Percentiles rank a stretch among this genome's conserved stretches.
Conservation (phyloP, 1,284 basidiomycete genomes). For the Moesziomyces parantarcticus region DNA sequence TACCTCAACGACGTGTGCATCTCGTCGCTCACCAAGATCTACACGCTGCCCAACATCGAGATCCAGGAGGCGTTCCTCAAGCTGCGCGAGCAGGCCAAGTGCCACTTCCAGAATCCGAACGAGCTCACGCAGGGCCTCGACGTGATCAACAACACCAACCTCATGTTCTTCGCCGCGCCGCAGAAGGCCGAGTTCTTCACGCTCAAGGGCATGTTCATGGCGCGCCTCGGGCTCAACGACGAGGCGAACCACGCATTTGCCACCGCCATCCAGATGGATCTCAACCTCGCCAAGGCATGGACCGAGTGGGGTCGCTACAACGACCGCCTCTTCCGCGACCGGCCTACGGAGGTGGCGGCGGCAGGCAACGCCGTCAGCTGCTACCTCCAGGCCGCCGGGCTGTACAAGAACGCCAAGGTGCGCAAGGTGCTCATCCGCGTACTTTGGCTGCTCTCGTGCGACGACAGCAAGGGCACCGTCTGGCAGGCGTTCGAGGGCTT, state of each 20-base stretch:
- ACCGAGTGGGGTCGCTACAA: constrained; percentile 97
- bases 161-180: constrained; percentile 93
- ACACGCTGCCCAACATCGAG: constrained; percentile 98
- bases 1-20: constrained; percentile 96
- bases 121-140: constrained; percentile 94
- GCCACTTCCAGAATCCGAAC: constrained; percentile 94
- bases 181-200: constrained; percentile 99
- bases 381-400: constrained; percentile 95
- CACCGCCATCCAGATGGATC: constrained; percentile 84
- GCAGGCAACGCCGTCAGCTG: constrained; percentile 95
- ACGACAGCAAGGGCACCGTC: constrained; percentile 81
- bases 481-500: constrained; percentile 93
- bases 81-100: constrained; percentile 97
- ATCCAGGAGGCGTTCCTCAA: constrained; percentile 99
- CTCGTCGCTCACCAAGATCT: constrained; percentile 94
- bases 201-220: constrained; percentile 99
- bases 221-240: constrained; percentile 84
- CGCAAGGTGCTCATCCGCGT: constrained; percentile 90
- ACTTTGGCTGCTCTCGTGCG: constrained; percentile 94
- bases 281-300: constrained; percentile 96
- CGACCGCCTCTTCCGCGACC: constrained; percentile 86
- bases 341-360: constrained; percentile 54
- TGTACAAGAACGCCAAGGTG: constrained; percentile 94
- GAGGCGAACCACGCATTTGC: constrained; percentile 90
- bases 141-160: constrained; percentile 98